A percentile compares a stretch with the other conserved stretches of the same genome.
Conservation (phyloP, 2,329 filamentous ascomycete genomes). For the Emmonsiellopsis sp. region DNA sequence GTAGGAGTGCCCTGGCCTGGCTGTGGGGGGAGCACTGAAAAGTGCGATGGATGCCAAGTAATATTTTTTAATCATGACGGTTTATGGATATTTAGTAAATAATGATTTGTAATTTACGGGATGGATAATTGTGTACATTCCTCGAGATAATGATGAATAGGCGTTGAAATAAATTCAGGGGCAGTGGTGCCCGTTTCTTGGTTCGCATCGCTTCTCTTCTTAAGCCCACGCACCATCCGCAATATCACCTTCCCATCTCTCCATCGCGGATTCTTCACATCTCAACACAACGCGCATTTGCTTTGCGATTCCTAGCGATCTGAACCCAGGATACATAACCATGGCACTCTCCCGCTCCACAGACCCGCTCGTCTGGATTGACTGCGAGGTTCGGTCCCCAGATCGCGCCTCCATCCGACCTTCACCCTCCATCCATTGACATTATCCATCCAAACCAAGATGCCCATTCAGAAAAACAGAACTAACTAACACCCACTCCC, state of each 20-base stretch:
- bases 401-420: not conserved
- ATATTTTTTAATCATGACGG: not conserved
- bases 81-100: too few species aligned
- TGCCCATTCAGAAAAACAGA: not conserved
- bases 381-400: conserved; percentile 50
- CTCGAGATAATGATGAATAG: too few species aligned
- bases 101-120: too few species aligned
- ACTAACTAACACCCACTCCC: conserved; percentile 4
- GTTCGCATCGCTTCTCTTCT: too few species aligned
- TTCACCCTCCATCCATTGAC: not conserved
- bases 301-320: not conserved
- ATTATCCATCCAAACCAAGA: not conserved
- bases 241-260: too few species aligned
- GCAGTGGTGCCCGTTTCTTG: too few species aligned
- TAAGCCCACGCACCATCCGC: too few species aligned
- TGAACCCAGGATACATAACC: conserved; percentile 25
- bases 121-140: too few species aligned
- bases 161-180: too few species aligned
- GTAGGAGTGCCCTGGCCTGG: too few species aligned
- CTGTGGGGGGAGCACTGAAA: not conserved
- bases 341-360: conserved; percentile 42
- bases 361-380: conserved; percentile 76
- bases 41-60: not conserved
- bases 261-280: too few species aligned
- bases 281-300: too few species aligned